Evolutionary conservation across 2,329 filamentous ascomycete species (phyloP), one percentile per base, ranked within the genome.

Genomic region (Calycina marina): DNA sequence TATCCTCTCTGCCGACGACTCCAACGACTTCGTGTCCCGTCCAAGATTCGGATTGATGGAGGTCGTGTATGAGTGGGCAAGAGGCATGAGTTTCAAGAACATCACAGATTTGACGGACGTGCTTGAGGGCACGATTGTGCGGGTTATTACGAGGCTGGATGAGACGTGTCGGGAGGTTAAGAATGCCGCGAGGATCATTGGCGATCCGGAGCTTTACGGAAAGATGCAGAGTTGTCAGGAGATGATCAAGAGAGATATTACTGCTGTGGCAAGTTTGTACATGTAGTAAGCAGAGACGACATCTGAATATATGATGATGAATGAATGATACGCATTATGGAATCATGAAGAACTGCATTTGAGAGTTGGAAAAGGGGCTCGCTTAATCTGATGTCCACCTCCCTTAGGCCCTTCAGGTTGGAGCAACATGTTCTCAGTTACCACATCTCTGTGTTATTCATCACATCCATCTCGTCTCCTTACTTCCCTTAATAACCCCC

Each of bases 171-270:
- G 90, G 29, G 90, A 98, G 58, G 90, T 96, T 35, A 94, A 93
- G 67, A 96, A 93, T 53, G 88, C 90, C 22, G 90, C 90, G 16
- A 70, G 90, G 44, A 83, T 98, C 43, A 86, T 98, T 45, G 90
- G 90, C 14, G 90, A 98, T 53, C 90, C 90, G 3, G 78, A 78
- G 35, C 60, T 98, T 44, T 94, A 93, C 56, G 73, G 77, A 44
- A 98, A 98, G 69, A 98, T 98, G 88, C 78, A 93, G 60, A 76
- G 76, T 41, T 92, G 88, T 45, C 88, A 96, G 67, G 90, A 98
- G 64, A 70, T 94, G 69, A 98, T 98, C 54, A 92, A 93, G 67
- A 65, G 90, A 50, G 90, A 94, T 55, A 90, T 93, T 33, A 92
- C 84, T 14, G 86, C 86, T 12, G 83, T 86, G 24, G 84, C 85